These are phyloP conservation scores for Phytophthora megakarya DNA, from an alignment of 352 stramenopile genomes.

Conservation along the genomic window DNA sequence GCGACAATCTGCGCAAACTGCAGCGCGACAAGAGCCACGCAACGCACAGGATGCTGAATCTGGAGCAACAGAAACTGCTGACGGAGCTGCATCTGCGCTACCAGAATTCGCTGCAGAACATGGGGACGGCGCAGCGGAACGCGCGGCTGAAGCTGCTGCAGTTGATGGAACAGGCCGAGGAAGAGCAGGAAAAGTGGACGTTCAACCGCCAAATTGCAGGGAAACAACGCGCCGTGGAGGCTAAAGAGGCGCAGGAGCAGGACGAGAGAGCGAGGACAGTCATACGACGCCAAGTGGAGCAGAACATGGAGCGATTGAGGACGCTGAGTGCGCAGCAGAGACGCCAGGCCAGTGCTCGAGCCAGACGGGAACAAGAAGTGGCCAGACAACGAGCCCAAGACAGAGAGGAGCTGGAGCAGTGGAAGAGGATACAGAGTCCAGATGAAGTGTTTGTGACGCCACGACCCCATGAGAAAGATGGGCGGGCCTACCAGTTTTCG, in stretches of 20 bases:
- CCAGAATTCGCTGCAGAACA: slow-evolving; percentile 60
- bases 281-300: slow-evolving; percentile 42
- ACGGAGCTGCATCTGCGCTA: slow-evolving; percentile 56
- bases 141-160: slow-evolving; percentile 61
- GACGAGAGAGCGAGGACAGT: slow-evolving; percentile 31
- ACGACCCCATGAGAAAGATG: slow-evolving; percentile 43
- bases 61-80: slow-evolving; percentile 47
- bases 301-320: slow-evolving; percentile 53
- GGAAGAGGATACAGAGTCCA: slow-evolving; percentile 30
- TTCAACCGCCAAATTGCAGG: slow-evolving; percentile 42
- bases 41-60: slow-evolving; percentile 33
- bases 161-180: slow-evolving; percentile 52
- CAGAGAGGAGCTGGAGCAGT: slow-evolving; percentile 34
- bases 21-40: slow-evolving; percentile 41
- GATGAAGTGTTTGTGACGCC: slow-evolving; percentile 54
- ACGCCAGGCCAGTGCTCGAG: slow-evolving; percentile 43
- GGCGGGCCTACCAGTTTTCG: slow-evolving; percentile 58
- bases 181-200: slow-evolving; percentile 62
- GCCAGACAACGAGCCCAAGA: slow-evolving; percentile 30
- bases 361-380: slow-evolving; percentile 43
- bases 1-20: slow-evolving; percentile 61
- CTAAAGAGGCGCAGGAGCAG: slow-evolving; percentile 31
- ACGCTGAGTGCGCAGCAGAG: slow-evolving; percentile 48
- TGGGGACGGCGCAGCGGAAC: slow-evolving; percentile 65
- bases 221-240: slow-evolving; percentile 44